These are phyloP conservation scores for Diplodia sapinea DNA, from an alignment of 2,329 filamentous ascomycete genomes.

Conservation along the genomic window DNA sequence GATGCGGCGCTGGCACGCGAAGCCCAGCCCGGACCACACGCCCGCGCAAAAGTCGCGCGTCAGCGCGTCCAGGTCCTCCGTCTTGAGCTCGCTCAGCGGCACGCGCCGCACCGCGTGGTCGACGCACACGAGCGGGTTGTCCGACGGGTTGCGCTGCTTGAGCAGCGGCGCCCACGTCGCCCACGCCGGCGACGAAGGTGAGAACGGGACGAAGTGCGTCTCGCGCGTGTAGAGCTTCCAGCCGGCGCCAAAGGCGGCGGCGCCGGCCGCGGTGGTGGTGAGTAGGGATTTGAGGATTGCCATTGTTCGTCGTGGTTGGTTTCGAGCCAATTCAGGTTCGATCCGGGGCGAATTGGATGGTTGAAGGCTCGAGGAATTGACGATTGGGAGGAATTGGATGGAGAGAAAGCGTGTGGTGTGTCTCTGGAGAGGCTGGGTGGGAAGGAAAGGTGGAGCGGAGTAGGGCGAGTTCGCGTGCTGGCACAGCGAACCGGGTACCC, in stretches of 20 bases:
- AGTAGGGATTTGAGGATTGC: slow-evolving; percentile 23
- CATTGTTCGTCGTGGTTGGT: background rate
- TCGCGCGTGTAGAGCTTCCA: slow-evolving; percentile 46
- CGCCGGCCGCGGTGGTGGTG: slow-evolving; percentile 21
- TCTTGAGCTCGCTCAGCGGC: slow-evolving; percentile 44
- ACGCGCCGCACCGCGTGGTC: slow-evolving; percentile 47
- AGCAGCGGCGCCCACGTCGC: slow-evolving; percentile 34
- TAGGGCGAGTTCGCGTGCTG: background rate
- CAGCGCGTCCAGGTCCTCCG: slow-evolving; percentile 40
- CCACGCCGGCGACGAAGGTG: slow-evolving; percentile 39
- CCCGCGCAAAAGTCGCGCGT: slow-evolving; percentile 48
- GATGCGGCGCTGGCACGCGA: slow-evolving; percentile 44
- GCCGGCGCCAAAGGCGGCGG: slow-evolving; percentile 34
- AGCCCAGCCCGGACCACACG: slow-evolving; percentile 47
- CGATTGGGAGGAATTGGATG: background rate
- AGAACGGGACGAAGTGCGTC: slow-evolving; percentile 46
- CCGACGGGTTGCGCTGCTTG: slow-evolving; percentile 42
- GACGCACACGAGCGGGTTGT: slow-evolving; percentile 44
- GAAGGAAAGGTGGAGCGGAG: slow-evolving; percentile 5
- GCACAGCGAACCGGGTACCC: background rate
- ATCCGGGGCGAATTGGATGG: background rate
- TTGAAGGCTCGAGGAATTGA: background rate
- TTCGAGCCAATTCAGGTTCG: background rate
- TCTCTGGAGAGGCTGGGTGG: background rate
- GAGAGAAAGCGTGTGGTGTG: background rate